Evolutionary conservation across 208 protist genomes (phyloP).

Genomic region (Leishmania arabica): DNA sequence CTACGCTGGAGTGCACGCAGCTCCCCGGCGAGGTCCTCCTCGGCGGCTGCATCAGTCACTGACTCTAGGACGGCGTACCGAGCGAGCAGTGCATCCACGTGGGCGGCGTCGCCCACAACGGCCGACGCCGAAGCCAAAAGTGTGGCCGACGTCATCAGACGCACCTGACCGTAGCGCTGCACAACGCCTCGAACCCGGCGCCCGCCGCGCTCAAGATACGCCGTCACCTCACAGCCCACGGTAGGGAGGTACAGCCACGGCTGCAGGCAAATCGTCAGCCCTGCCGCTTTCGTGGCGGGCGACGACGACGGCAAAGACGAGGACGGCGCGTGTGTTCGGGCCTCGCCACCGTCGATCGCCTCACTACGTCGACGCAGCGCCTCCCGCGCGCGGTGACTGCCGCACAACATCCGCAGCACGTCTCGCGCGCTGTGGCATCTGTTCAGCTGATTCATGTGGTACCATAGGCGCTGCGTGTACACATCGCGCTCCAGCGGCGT

Average conservation of each 20-base stretch:
- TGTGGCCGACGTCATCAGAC: conserved; percentile 74
- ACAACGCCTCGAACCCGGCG: conserved; percentile 53
- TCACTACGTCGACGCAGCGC: conserved; percentile 23
- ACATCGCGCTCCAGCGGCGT: conserved; percentile 88
- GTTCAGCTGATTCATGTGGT: conserved; percentile 77
- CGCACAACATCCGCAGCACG: conserved; percentile 54
- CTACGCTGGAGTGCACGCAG: conserved; percentile 33
- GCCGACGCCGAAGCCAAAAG: conserved; percentile 33
- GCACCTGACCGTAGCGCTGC: conserved; percentile 71
- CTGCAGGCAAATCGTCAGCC: conserved; percentile 55
- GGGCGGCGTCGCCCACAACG: not conserved
- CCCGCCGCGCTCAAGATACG: conserved; percentile 65
- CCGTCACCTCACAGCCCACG: conserved; percentile 59
- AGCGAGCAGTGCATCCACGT: conserved; percentile 23
- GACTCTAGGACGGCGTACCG: conserved; percentile 48
- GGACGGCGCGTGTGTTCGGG: not conserved
- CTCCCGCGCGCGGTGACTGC: conserved; percentile 43
- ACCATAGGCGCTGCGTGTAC: conserved; percentile 66
- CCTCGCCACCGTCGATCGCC: not conserved
- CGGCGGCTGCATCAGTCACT: conserved; percentile 48
- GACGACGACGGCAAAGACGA: not conserved
- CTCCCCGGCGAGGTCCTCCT: conserved; percentile 51
- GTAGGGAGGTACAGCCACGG: conserved; percentile 87
- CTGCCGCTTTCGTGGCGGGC: not conserved
- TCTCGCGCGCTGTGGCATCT: conserved; percentile 47